These are phyloP conservation scores for Apiotrichum mycotoxinovorans DNA, from an alignment of 1,284 basidiomycete genomes.

Conservation along the genomic window DNA sequence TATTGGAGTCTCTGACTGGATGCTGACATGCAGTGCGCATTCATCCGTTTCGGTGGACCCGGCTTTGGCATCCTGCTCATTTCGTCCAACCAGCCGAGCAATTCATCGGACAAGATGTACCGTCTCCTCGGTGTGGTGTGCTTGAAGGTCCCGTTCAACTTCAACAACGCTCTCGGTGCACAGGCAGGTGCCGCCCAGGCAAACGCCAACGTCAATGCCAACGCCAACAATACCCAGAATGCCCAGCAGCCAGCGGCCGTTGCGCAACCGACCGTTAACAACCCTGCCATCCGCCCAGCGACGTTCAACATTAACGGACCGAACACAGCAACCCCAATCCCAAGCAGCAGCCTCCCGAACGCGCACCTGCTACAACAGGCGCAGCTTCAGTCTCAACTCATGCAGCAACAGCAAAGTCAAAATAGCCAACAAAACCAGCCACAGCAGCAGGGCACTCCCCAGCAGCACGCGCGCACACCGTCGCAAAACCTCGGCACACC, in stretches of 20 bases:
- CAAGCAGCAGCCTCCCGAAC: slow-evolving; percentile 8
- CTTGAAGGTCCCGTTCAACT: slow-evolving; percentile 11
- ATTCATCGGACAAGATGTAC: slow-evolving; percentile 8
- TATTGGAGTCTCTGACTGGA: too few species aligned
- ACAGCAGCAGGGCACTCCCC: slow-evolving; percentile 1
- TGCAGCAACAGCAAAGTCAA: background rate
- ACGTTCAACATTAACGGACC: slow-evolving; percentile 2
- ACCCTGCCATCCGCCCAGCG: background rate
- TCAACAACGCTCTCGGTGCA: background rate
- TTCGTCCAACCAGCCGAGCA: slow-evolving; percentile 10
- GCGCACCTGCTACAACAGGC: slow-evolving; percentile 6
- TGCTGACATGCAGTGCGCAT: slow-evolving; percentile 11
- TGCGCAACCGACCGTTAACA: background rate
- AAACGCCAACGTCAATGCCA: background rate
- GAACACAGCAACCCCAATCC: background rate
- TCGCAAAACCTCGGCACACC: slow-evolving; percentile 8
- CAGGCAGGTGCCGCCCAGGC: slow-evolving; percentile 1
- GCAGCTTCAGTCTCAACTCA: slow-evolving; percentile 1
- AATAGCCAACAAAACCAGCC: background rate
- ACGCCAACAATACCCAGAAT: slow-evolving; percentile 5
- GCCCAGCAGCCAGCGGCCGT: slow-evolving; percentile 1
- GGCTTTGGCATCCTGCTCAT: slow-evolving; percentile 25
- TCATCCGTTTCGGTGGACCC: slow-evolving; percentile 21
- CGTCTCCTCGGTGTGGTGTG: slow-evolving; percentile 26
- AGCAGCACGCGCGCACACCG: slow-evolving; percentile 6